Evolutionary conservation across 75 land plant species (phyloP).

Genomic region (Picea glauca): DNA sequence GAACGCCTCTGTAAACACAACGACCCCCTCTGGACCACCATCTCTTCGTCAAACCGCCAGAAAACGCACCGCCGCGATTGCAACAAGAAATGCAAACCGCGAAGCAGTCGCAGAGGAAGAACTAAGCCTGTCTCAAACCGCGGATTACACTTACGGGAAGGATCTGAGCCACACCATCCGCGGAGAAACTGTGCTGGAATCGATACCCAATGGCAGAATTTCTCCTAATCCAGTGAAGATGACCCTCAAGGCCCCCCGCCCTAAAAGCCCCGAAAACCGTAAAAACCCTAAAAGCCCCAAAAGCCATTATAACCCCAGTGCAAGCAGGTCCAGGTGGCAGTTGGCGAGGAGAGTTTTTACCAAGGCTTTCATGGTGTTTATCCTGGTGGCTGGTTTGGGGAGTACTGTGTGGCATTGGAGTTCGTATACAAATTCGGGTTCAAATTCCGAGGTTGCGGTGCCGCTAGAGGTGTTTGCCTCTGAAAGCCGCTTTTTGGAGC

Average conservation of each 20-base stretch:
- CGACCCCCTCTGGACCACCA: background rate
- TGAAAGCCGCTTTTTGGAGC: conserved; percentile 56
- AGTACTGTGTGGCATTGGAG: conserved; percentile 30
- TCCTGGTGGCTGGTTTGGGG: conserved; percentile 27
- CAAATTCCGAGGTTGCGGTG: background rate
- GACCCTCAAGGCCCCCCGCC: background rate
- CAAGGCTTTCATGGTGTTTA: conserved; percentile 16
- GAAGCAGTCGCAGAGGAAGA: background rate
- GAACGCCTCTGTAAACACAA: background rate
- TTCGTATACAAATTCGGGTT: background rate
- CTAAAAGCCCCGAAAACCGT: background rate
- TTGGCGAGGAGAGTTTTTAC: background rate
- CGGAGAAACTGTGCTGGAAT: conserved; percentile 9
- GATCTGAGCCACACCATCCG: conserved; percentile 9
- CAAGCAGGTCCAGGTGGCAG: background rate
- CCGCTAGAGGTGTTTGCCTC: conserved; percentile 15
- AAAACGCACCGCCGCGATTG: background rate
- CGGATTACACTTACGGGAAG: background rate
- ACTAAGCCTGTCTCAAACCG: background rate
- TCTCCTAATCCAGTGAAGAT: too few relatives aligned
- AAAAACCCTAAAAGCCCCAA: background rate
- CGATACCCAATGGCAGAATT: background rate
- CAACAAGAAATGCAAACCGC: background rate
- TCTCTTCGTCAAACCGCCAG: background rate
- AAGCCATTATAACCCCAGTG: background rate